Conservation (phyloP, 108 stramenopile genomes). For the Aurantiochytrium sp. region DNA sequence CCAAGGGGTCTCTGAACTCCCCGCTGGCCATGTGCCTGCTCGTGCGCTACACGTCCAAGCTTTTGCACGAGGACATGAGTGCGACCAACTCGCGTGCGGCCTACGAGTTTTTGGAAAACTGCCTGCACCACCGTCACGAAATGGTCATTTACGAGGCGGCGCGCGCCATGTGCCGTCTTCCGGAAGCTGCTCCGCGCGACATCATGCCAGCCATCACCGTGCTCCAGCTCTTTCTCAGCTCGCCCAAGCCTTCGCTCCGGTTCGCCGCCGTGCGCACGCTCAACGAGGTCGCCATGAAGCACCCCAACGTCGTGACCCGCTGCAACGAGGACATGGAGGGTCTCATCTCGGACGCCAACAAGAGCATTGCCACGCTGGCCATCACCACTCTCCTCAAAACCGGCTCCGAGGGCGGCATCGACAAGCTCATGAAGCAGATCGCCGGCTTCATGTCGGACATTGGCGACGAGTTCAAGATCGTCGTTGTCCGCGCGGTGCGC, state of each 20-base stretch:
- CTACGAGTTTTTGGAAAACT: slow-evolving; percentile 85
- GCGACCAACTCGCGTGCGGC: slow-evolving; percentile 73
- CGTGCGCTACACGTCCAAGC: slow-evolving; percentile 87
- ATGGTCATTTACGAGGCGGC: slow-evolving; percentile 99
- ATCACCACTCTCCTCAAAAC: slow-evolving; percentile 99
- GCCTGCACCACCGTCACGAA: slow-evolving; percentile 85
- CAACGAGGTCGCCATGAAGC: slow-evolving; percentile 76
- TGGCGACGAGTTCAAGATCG: slow-evolving; percentile 97
- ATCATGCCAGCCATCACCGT: slow-evolving; percentile 90
- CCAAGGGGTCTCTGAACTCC: slow-evolving; percentile 79
- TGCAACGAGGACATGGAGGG: slow-evolving; percentile 98
- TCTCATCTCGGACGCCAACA: slow-evolving; percentile 86
- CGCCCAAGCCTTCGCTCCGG: slow-evolving; percentile 83
- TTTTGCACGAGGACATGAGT: slow-evolving; percentile 50
- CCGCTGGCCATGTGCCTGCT: slow-evolving; percentile 86
- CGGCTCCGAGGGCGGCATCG: slow-evolving; percentile 85
- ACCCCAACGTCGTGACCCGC: slow-evolving; percentile 86
- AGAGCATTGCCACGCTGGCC: slow-evolving; percentile 93
- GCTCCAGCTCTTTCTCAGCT: slow-evolving; percentile 85
- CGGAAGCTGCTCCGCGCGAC: slow-evolving; percentile 83
- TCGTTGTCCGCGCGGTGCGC: slow-evolving; percentile 77
- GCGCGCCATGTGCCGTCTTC: slow-evolving; percentile 88
- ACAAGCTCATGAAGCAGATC: slow-evolving; percentile 94
- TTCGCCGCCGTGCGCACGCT: slow-evolving; percentile 91
- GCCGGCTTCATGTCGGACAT: slow-evolving; percentile 95